These are phyloP conservation scores for Trichoderma polysporum DNA, from an alignment of 2,329 filamentous ascomycete genomes.

Conservation along the genomic window DNA sequence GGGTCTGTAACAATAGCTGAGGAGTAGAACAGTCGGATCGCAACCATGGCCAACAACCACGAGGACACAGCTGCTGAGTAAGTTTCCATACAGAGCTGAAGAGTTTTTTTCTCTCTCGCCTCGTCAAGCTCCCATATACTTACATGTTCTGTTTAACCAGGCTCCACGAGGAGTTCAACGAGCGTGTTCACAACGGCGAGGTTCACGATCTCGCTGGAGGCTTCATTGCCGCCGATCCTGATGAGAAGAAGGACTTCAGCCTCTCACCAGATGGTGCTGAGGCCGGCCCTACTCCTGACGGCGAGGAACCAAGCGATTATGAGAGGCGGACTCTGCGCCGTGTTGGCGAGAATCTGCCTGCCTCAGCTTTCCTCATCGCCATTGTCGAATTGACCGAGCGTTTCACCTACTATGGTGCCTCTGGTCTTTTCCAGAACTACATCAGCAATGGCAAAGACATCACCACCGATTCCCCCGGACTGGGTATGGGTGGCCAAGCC, in stretches of 20 bases:
- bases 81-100: background rate
- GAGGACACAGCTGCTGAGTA: constrained; percentile 21
- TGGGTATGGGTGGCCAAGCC: constrained; percentile 55
- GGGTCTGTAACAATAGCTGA: constrained; percentile 6
- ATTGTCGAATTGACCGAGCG: constrained; percentile 57
- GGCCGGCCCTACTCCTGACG: constrained; percentile 40
- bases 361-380: constrained; percentile 57
- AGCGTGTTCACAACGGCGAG: constrained; percentile 11
- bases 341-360: constrained; percentile 54
- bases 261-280: constrained; percentile 27
- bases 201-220: constrained; percentile 15
- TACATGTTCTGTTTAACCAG: background rate
- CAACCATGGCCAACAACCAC: constrained; percentile 21
- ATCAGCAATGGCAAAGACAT: constrained; percentile 40
- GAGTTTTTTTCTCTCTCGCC: background rate
- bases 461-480: constrained; percentile 45
- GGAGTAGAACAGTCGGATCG: constrained; percentile 6
- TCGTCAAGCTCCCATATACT: background rate
- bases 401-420: constrained; percentile 58
- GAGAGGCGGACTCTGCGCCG: constrained; percentile 52
- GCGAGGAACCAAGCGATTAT: constrained; percentile 52
- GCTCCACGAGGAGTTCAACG: constrained; percentile 20
- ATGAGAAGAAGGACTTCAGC: constrained; percentile 18
- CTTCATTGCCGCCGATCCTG: constrained; percentile 15
- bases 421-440: constrained; percentile 58